These are phyloP conservation scores for Paramyrothecium roridum DNA, from an alignment of 2,329 filamentous ascomycete species.

Conservation along the genomic window DNA sequence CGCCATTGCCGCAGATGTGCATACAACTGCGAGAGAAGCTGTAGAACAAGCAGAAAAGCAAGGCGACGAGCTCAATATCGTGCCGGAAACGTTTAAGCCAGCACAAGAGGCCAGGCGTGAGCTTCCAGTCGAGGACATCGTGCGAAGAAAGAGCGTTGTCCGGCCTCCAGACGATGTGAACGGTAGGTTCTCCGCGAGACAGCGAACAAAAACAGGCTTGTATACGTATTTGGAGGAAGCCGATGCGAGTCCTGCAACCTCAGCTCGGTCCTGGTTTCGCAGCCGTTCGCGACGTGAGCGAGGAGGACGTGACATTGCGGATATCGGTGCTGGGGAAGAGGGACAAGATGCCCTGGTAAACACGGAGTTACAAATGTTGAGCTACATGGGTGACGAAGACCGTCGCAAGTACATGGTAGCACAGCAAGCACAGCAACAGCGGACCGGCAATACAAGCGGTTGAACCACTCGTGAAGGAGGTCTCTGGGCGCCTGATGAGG, in stretches of 20 bases:
- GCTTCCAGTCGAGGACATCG: constrained; percentile 31
- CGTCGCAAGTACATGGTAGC: constrained; percentile 69
- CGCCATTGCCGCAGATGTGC: constrained; percentile 72
- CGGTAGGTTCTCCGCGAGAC: constrained; percentile 73
- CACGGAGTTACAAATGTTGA: constrained; percentile 55
- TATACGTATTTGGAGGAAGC: constrained; percentile 68
- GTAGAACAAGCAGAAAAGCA: constrained; percentile 74
- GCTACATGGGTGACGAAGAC: constrained; percentile 76
- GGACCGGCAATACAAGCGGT: background rate
- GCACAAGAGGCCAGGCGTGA: constrained; percentile 47
- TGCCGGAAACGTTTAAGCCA: constrained; percentile 78
- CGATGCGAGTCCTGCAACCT: constrained; percentile 17
- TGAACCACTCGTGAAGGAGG: background rate
- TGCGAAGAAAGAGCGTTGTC: constrained; percentile 54
- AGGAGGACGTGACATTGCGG: background rate
- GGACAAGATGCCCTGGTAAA: background rate
- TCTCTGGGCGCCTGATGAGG: no score
- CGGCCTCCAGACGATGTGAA: constrained; percentile 73
- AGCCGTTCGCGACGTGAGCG: background rate
- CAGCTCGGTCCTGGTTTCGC: background rate
- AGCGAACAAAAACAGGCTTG: constrained; percentile 64
- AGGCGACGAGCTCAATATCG: constrained; percentile 86
- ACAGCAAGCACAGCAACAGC: constrained; percentile 49
- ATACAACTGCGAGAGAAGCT: constrained; percentile 77
- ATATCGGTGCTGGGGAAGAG: background rate